Conservation (phyloP, 2,329 filamentous ascomycete species). For the Verticillium klebahnii region DNA sequence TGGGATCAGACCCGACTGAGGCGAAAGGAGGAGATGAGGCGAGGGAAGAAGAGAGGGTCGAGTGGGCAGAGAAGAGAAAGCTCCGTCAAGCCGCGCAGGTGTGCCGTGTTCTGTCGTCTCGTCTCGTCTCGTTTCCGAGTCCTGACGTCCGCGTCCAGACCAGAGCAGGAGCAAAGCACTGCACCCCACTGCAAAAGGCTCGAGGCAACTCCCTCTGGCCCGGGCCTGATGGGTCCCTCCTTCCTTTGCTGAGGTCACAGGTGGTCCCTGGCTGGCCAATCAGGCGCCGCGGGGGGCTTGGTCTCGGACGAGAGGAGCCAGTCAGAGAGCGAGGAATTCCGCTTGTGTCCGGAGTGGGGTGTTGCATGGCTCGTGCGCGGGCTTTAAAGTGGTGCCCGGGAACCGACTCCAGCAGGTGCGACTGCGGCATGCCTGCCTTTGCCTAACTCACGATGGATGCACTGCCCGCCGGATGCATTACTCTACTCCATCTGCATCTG, state of each 20-base stretch:
- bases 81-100: constrained; percentile 7
- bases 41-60: neutral
- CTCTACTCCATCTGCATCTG: neutral
- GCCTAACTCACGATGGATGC: neutral
- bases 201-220: neutral
- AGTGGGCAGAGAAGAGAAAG: constrained; percentile 1
- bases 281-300: neutral
- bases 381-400: neutral
- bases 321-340: neutral
- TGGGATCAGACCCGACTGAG: neutral
- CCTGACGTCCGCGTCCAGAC: neutral
- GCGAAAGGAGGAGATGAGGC: neutral
- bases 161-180: neutral
- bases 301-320: neutral
- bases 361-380: neutral
- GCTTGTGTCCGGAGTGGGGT: neutral
- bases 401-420: neutral
- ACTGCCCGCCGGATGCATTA: neutral
- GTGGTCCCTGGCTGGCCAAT: neutral
- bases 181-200: neutral
- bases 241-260: neutral
- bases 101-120: neutral
- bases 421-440: neutral
- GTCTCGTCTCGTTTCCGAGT: neutral
- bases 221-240: neutral